Evolutionary conservation across 2,329 filamentous ascomycete genomes (phyloP).

Genomic region (Apiospora marii): DNA sequence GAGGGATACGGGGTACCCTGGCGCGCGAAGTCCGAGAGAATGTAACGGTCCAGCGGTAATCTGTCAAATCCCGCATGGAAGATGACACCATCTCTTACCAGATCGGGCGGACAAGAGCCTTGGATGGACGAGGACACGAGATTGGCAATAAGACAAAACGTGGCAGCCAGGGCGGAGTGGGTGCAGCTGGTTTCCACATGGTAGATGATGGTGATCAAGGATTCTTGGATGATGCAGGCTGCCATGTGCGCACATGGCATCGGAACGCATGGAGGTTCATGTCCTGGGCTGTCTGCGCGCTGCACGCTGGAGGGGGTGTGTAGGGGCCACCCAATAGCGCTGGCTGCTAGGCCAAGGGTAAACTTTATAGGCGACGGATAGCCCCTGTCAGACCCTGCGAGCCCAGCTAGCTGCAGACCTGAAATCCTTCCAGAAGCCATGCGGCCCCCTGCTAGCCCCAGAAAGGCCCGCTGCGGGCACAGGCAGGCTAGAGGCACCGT

Average conservation of each 20-base stretch:
- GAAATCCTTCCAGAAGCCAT: constrained; percentile 20
- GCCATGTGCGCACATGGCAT: constrained; percentile 9
- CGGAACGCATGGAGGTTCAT: neutral
- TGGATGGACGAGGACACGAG: constrained; percentile 17
- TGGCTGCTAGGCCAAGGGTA: neutral
- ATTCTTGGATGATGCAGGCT: neutral
- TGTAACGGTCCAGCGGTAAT: constrained; percentile 13
- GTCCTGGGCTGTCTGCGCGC: neutral
- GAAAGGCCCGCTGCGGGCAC: constrained; percentile 1
- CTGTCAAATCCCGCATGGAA: constrained; percentile 13
- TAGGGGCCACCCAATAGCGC: constrained; percentile 19
- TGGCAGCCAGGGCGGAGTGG: constrained; percentile 14
- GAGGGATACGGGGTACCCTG: constrained; percentile 16
- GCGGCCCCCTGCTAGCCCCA: neutral
- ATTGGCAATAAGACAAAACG: constrained; percentile 22
- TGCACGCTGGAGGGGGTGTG: neutral
- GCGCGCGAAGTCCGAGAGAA: constrained; percentile 10
- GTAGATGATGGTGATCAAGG: constrained; percentile 6
- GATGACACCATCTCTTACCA: constrained; percentile 17
- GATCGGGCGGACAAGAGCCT: neutral
- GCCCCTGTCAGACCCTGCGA: constrained; percentile 3
- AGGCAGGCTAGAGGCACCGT: neutral
- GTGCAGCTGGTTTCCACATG: constrained; percentile 7
- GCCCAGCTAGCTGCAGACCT: neutral
- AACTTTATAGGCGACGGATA: constrained; percentile 1